A percentile compares a stretch with the other conserved stretches of the same genome.
Evolutionary conservation across 169 alveolate genomes (phyloP).

Genomic region (Plasmodium vinckei): DNA sequence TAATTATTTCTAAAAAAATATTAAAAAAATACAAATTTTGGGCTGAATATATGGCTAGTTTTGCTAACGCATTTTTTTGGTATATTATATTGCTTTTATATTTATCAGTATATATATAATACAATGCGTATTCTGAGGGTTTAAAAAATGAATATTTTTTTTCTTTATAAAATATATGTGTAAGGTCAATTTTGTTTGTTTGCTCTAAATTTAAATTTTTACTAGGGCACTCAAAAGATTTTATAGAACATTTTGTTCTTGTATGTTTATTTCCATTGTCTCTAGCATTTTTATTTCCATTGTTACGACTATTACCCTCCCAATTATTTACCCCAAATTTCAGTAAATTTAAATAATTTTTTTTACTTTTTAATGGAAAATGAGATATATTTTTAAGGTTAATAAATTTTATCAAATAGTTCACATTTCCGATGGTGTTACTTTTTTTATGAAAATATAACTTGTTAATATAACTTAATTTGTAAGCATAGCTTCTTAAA

Average conservation of each 20-base stretch:
- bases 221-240: no score
- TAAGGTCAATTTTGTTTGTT: no score
- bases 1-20: conserved; percentile 34
- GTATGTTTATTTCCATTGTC: no score
- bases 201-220: no score
- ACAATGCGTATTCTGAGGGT: no score
- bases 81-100: no score
- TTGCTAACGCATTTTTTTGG: no score
- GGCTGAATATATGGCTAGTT: background rate
- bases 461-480: conserved; percentile 21
- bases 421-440: background rate
- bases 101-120: no score
- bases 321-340: background rate
- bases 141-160: no score
- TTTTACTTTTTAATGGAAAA: conserved; percentile 3
- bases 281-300: no score
- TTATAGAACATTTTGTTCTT: no score
- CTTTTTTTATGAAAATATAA: conserved; percentile 3
- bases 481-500: conserved; percentile 23
- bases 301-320: background rate
- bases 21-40: conserved; percentile 24
- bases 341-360: background rate
- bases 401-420: background rate
- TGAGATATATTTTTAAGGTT: conserved; percentile 8
- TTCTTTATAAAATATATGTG: no score